Conservation (phyloP, 2,329 filamentous ascomycete genomes). For the Ascochyta koolunga region DNA sequence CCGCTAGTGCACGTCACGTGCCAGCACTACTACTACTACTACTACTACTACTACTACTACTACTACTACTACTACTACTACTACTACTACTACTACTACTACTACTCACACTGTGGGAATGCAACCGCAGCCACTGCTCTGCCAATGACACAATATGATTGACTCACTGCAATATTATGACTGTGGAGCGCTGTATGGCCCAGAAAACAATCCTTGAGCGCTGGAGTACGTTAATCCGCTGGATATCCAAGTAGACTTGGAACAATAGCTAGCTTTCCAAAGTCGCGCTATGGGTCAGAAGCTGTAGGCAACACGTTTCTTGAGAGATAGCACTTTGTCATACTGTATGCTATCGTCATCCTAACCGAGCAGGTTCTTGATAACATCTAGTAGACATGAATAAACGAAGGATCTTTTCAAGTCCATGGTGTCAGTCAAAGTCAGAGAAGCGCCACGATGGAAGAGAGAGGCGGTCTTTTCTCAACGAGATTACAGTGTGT, state of each 20-base stretch:
- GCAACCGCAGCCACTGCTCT: no score
- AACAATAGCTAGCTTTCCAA: background rate
- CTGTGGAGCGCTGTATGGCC: background rate
- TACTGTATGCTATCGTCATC: background rate
- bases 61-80: no score
- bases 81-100: no score
- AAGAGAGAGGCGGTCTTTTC: background rate
- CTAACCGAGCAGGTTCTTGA: background rate
- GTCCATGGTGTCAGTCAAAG: background rate
- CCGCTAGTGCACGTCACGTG: conserved; percentile 18
- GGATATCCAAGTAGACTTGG: background rate
- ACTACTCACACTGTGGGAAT: no score
- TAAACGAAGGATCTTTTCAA: background rate
- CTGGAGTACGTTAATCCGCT: background rate
- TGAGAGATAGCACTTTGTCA: background rate
- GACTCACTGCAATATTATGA: background rate
- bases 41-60: no score
- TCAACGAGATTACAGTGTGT: background rate
- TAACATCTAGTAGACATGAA: background rate
- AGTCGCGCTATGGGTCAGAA: background rate
- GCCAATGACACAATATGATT: background rate
- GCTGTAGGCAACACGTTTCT: background rate
- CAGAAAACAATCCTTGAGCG: background rate
- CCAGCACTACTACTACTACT: no score
- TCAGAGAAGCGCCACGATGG: background rate